Percentiles rank a stretch among this genome's conserved stretches.
These are phyloP conservation scores for Diplocarpon mali DNA, from an alignment of 2,329 filamentous ascomycete genomes.

Conservation along the genomic window DNA sequence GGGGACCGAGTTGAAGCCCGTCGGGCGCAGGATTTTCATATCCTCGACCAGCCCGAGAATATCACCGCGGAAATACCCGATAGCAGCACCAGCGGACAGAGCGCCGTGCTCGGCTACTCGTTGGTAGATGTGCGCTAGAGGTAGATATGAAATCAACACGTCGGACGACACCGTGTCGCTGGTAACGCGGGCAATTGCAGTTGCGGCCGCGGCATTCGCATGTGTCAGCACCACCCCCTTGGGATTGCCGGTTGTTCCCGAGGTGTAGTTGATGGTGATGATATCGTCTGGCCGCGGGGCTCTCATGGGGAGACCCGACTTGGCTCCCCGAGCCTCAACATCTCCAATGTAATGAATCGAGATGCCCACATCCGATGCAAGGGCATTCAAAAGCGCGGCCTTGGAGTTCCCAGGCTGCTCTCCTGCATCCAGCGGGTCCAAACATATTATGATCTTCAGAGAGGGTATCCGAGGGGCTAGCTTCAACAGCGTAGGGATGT, in stretches of 20 bases:
- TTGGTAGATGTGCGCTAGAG: conserved; percentile 88
- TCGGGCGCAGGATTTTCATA: conserved; percentile 75
- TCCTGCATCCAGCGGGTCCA: conserved; percentile 73
- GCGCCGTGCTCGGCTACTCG: conserved; percentile 70
- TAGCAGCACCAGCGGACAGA: conserved; percentile 58
- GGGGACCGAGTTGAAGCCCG: conserved; percentile 77
- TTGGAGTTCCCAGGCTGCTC: conserved; percentile 73
- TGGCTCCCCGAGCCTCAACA: conserved; percentile 70
- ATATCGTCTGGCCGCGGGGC: conserved; percentile 65
- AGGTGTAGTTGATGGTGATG: conserved; percentile 86
- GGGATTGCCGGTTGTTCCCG: conserved; percentile 70
- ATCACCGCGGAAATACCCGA: conserved; percentile 93
- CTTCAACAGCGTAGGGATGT: conserved; percentile 73
- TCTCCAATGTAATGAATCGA: conserved; percentile 68
- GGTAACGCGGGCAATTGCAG: conserved; percentile 47
- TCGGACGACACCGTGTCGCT: conserved; percentile 42
- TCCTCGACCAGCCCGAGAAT: conserved; percentile 81
- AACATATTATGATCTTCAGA: conserved; percentile 77
- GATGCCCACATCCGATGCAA: conserved; percentile 66
- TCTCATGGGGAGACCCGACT: conserved; percentile 57
- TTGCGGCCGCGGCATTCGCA: conserved; percentile 64
- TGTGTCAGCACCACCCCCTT: conserved; percentile 83
- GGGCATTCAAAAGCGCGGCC: conserved; percentile 59
- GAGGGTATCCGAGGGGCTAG: conserved; percentile 63
- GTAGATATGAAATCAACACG: conserved; percentile 74